Evolutionary conservation across 441 rosid species (phyloP).

Genomic region (Adansonia madagascariensis): DNA sequence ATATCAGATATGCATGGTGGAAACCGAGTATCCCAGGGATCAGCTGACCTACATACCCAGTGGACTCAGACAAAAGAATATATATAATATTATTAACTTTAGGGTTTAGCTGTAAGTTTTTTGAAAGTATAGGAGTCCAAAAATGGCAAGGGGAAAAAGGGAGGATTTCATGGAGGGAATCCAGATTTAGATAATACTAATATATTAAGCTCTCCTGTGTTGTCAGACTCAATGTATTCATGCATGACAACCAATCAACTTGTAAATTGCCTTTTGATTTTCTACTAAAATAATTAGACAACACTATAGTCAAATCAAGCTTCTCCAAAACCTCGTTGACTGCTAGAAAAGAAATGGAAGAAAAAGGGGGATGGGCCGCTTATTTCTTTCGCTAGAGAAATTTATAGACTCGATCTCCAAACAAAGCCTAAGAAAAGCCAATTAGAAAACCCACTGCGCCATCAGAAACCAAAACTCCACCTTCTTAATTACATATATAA

Average conservation of each 20-base stretch:
- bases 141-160: slow-evolving; percentile 43
- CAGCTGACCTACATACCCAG: slow-evolving; percentile 23
- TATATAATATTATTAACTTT: background rate
- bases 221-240: slow-evolving; percentile 48
- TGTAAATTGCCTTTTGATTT: slow-evolving; percentile 36
- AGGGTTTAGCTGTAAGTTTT: slow-evolving; percentile 36
- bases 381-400: slow-evolving; percentile 35
- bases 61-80: background rate
- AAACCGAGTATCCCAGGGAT: background rate
- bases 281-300: slow-evolving; percentile 28
- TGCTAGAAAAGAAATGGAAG: slow-evolving; percentile 1
- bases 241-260: slow-evolving; percentile 53
- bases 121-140: slow-evolving; percentile 29
- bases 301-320: slow-evolving; percentile 34
- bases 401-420: slow-evolving; percentile 36
- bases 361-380: slow-evolving; percentile 41
- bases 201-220: slow-evolving; percentile 39
- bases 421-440: slow-evolving; percentile 31
- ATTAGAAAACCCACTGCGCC: slow-evolving; percentile 29
- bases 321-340: slow-evolving; percentile 26
- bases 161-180: slow-evolving; percentile 43
- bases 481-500: slow-evolving; percentile 17
- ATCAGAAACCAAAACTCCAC: slow-evolving; percentile 25
- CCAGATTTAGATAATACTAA: slow-evolving; percentile 41
- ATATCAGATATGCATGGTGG: slow-evolving; percentile 3